Conservation (phyloP, 495 filamentous ascomycete species). For the Trichoderma erinaceum region DNA sequence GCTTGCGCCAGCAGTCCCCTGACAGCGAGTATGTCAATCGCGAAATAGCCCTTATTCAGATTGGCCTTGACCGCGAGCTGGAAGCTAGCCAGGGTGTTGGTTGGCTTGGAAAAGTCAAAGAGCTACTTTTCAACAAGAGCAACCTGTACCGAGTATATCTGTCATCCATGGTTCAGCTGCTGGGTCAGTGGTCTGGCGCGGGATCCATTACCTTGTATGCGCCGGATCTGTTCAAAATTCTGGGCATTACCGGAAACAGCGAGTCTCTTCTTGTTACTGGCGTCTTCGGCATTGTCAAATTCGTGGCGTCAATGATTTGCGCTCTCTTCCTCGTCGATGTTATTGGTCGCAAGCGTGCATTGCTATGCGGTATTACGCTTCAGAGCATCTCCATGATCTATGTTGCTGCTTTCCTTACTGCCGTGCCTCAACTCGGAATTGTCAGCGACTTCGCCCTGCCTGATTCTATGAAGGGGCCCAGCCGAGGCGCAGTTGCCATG, state of each 20-base stretch:
- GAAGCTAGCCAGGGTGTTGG: conserved; percentile 54
- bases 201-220: conserved; percentile 63
- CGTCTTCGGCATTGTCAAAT: conserved; percentile 66
- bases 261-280: conserved; percentile 61
- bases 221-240: conserved; percentile 56
- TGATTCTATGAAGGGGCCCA: conserved; percentile 30
- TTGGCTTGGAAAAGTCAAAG: conserved; percentile 50
- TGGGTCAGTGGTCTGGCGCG: conserved; percentile 66
- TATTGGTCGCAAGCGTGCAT: conserved; percentile 63
- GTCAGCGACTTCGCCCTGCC: conserved; percentile 25
- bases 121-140: conserved; percentile 51
- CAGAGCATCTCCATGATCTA: conserved; percentile 63
- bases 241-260: conserved; percentile 56
- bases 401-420: conserved; percentile 58
- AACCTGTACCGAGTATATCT: conserved; percentile 63
- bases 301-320: conserved; percentile 55
- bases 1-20: conserved; percentile 42
- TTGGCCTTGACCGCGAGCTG: conserved; percentile 44
- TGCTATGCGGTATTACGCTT: conserved; percentile 56
- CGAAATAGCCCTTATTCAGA: conserved; percentile 46
- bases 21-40: conserved; percentile 44
- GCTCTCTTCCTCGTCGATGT: conserved; percentile 69
- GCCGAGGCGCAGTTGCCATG: conserved; percentile 55
- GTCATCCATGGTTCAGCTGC: conserved; percentile 51
- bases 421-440: conserved; percentile 42